These are phyloP conservation scores for Termitomyces sp. DNA, from an alignment of 768 basidiomycete species.

Conservation along the genomic window DNA sequence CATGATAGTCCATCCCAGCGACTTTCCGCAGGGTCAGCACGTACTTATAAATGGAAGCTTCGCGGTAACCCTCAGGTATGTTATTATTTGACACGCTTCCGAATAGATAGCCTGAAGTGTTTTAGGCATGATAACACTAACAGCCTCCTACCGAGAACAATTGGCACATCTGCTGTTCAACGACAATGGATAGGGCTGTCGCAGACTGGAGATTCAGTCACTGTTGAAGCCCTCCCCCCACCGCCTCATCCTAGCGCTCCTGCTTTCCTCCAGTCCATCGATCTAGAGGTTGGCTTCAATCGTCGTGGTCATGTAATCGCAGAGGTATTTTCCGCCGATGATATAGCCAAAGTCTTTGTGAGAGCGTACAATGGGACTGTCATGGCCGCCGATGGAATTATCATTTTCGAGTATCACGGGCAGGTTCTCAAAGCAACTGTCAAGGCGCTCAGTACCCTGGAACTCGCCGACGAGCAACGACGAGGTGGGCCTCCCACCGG, in stretches of 20 bases:
- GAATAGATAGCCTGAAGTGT: background rate
- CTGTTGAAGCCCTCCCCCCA: slow-evolving; percentile 59
- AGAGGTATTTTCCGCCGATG: slow-evolving; percentile 84
- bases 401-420: slow-evolving; percentile 88
- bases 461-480: slow-evolving; percentile 60
- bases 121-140: slow-evolving; percentile 76
- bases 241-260: slow-evolving; percentile 47
- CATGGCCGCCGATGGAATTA: slow-evolving; percentile 61
- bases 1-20: slow-evolving; percentile 71
- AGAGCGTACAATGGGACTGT: slow-evolving; percentile 71
- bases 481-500: slow-evolving; percentile 28
- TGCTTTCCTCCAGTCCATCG: slow-evolving; percentile 71
- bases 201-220: slow-evolving; percentile 68
- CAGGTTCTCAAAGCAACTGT: slow-evolving; percentile 74
- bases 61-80: slow-evolving; percentile 72
- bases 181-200: slow-evolving; percentile 92
- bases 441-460: slow-evolving; percentile 54
- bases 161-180: slow-evolving; percentile 77
- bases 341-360: slow-evolving; percentile 73
- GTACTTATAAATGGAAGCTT: slow-evolving; percentile 71
- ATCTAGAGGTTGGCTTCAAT: slow-evolving; percentile 73
- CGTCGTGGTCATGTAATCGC: slow-evolving; percentile 48
- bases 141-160: slow-evolving; percentile 58
- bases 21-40: slow-evolving; percentile 72
- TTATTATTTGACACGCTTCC: background rate